These are phyloP conservation scores for Miscanthus lutarioriparius DNA, from an alignment of 176 grass and related monocot genomes.

Conservation along the genomic window DNA sequence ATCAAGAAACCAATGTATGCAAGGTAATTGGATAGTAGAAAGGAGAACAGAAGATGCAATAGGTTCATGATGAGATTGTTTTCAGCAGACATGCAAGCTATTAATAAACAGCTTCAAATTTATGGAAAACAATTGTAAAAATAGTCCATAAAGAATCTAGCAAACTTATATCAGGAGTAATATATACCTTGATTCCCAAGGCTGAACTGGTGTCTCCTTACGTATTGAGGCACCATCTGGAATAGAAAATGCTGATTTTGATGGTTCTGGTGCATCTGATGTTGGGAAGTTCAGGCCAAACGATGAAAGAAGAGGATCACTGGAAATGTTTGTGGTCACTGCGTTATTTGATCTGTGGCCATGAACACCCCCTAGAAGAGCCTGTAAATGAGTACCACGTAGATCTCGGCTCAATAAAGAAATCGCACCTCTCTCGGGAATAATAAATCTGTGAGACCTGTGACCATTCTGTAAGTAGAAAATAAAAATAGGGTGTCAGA, in stretches of 20 bases:
- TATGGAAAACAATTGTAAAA: background rate
- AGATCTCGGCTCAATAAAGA: slow-evolving; percentile 79
- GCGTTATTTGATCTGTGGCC: slow-evolving; percentile 48
- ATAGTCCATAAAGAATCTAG: background rate
- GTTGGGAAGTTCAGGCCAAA: slow-evolving; percentile 67
- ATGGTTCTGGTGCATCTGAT: slow-evolving; percentile 60
- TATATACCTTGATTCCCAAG: slow-evolving; percentile 84
- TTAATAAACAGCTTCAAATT: background rate
- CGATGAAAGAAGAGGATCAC: slow-evolving; percentile 88
- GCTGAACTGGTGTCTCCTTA: slow-evolving; percentile 52
- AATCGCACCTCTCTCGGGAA: slow-evolving; percentile 71
- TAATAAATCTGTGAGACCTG: slow-evolving; percentile 65
- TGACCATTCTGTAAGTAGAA: slow-evolving; percentile 63
- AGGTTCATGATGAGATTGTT: background rate
- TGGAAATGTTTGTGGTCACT: slow-evolving; percentile 61
- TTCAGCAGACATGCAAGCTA: background rate
- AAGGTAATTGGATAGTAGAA: background rate
- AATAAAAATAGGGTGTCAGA: slow-evolving; percentile 41
- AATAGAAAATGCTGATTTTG: slow-evolving; percentile 65
- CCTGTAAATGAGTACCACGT: slow-evolving; percentile 74
- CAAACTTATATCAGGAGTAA: background rate
- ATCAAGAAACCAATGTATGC: background rate
- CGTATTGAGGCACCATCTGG: slow-evolving; percentile 41
- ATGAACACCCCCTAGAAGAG: slow-evolving; percentile 69
- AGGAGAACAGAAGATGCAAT: background rate